phyloP scores from a whole-genome alignment of 1,284 basidiomycete species.

The Peniophora sp. region DNA sequence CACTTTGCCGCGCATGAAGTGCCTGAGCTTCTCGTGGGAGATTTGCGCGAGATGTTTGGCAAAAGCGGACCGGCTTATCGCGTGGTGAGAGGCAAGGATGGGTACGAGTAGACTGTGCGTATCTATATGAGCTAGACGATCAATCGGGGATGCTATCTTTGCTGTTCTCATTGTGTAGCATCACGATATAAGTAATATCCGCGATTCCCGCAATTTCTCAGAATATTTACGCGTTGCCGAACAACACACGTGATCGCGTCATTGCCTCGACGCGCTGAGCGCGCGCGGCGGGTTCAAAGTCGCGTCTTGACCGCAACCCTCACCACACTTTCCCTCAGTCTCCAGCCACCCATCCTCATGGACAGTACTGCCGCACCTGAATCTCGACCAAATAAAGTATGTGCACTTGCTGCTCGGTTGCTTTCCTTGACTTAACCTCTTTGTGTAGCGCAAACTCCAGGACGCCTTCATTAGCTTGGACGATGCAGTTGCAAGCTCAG shows the following conservation, averaged over 20 bases:
- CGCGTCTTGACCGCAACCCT: no score
- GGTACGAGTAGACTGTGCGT: background rate
- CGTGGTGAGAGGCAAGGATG: background rate
- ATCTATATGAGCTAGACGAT: no score
- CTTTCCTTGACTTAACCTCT: no score
- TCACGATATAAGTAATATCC: no score
- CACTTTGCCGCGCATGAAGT: constrained; percentile 13
- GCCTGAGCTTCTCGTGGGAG: constrained; percentile 5
- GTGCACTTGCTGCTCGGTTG: no score
- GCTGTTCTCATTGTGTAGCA: no score
- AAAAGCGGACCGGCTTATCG: constrained; percentile 5
- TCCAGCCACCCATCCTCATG: no score
- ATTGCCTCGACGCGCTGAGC: constrained; percentile 5
- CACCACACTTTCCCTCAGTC: no score
- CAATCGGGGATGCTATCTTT: no score
- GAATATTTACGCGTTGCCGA: background rate
- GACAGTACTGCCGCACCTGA: no score
- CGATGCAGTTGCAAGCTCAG: constrained; percentile 37
- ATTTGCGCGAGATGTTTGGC: constrained; percentile 10
- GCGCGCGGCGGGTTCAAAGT: background rate
- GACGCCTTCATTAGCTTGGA: constrained; percentile 64
- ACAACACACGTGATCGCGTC: constrained; percentile 1
- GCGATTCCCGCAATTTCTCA: no score
- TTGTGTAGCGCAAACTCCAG: constrained; percentile 58
- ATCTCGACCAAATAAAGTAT: no score